These are phyloP conservation scores for Stevia rebaudiana DNA, from an alignment of 140 eudicot genomes.

Conservation along the genomic window DNA sequence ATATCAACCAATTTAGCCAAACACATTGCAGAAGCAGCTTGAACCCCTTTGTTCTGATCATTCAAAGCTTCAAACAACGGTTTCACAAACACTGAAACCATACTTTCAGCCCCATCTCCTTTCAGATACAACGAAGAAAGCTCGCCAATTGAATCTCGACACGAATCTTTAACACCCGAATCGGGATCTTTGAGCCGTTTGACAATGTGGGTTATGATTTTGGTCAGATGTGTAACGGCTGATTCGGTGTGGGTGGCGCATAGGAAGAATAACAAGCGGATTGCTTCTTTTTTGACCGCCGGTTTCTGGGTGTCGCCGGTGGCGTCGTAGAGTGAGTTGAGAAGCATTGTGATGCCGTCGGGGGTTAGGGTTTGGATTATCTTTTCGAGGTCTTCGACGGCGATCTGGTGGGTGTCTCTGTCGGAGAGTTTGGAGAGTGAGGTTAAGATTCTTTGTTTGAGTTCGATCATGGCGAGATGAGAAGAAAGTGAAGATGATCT, in stretches of 20 bases:
- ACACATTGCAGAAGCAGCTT: conserved; percentile 76
- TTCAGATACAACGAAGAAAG: conserved; percentile 51
- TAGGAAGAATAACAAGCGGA: conserved; percentile 54
- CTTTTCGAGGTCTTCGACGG: conserved; percentile 81
- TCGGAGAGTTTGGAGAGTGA: conserved; percentile 85
- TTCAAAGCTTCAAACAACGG: conserved; percentile 89
- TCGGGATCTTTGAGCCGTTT: conserved; percentile 60
- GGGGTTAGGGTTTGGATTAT: conserved; percentile 64
- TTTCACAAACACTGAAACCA: conserved; percentile 66
- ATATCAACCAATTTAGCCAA: conserved; percentile 73
- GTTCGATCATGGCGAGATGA: conserved; percentile 88
- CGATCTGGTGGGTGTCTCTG: conserved; percentile 96
- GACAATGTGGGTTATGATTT: conserved; percentile 56
- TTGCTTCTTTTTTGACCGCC: conserved; percentile 67
- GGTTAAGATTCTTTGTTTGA: conserved; percentile 66
- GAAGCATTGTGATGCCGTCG: conserved; percentile 70
- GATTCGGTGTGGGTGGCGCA: conserved; percentile 62
- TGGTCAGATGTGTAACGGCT: conserved; percentile 56
- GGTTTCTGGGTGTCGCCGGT: conserved; percentile 65
- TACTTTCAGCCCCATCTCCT: conserved; percentile 42
- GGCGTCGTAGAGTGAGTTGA: conserved; percentile 78
- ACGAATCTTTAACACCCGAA: conserved; percentile 78
- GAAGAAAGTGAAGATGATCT: conserved; percentile 54
- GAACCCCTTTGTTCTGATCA: conserved; percentile 80
- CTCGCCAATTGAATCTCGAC: conserved; percentile 71